Conservation (phyloP, 2,329 filamentous ascomycete genomes). For the Chaetomiaceae sp. region DNA sequence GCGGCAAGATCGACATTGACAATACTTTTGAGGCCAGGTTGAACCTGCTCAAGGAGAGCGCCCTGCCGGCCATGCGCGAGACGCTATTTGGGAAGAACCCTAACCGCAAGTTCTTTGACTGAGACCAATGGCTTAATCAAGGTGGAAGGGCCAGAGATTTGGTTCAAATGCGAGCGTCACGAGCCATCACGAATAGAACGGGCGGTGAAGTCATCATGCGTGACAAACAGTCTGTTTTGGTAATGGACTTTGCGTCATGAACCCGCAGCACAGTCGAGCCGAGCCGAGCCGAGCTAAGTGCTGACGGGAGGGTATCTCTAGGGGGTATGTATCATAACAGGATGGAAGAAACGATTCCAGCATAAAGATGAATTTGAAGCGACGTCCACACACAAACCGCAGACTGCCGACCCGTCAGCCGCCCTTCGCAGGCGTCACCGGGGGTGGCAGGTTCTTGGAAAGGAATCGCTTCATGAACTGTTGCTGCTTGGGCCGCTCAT, state of each 20-base stretch:
- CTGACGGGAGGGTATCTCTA: slow-evolving; percentile 14
- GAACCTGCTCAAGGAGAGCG: slow-evolving; percentile 74
- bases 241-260: slow-evolving; percentile 9
- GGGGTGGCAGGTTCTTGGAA: slow-evolving; percentile 6
- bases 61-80: slow-evolving; percentile 76
- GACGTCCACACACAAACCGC: background rate
- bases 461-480: slow-evolving; percentile 46
- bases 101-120: slow-evolving; percentile 95
- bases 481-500: slow-evolving; percentile 37
- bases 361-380: background rate
- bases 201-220: slow-evolving; percentile 2
- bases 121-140: slow-evolving; percentile 28
- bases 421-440: background rate
- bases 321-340: slow-evolving; percentile 22
- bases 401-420: background rate
- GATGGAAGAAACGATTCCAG: background rate
- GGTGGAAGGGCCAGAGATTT: background rate
- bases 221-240: background rate
- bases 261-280: background rate
- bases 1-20: slow-evolving; percentile 95
- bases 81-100: slow-evolving; percentile 89
- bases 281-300: slow-evolving; percentile 6
- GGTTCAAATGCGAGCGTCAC: background rate
- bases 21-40: slow-evolving; percentile 95
- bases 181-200: background rate